phyloP scores from a whole-genome alignment of 805 yeast genomes.

The Metschnikowia drakensbergensis region DNA sequence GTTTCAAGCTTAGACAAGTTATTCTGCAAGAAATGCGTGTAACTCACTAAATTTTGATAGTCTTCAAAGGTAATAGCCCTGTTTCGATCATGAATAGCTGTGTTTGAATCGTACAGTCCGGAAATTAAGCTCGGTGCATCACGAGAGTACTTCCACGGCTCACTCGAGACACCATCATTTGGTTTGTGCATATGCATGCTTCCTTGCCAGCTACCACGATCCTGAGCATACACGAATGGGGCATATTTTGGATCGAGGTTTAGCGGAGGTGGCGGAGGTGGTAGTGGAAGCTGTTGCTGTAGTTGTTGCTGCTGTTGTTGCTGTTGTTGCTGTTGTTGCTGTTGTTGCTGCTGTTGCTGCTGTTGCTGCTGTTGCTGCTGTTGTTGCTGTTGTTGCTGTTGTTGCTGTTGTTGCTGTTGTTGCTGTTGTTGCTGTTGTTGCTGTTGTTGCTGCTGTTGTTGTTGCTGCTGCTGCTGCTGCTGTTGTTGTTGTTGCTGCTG shows the following conservation, averaged over 20 bases:
- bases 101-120: background rate
- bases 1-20: constrained; percentile 24
- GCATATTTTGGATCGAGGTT: background rate
- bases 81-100: background rate
- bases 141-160: background rate
- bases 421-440: background rate
- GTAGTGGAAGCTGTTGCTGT: background rate
- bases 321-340: too few relatives aligned
- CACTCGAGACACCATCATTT: background rate
- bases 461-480: background rate
- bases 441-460: background rate
- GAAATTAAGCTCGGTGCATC: background rate
- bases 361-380: background rate
- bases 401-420: background rate
- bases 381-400: background rate
- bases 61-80: constrained; percentile 24
- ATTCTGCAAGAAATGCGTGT: constrained; percentile 31
- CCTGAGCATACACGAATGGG: background rate
- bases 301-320: too few relatives aligned
- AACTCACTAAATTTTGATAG: constrained; percentile 34
- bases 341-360: too few relatives aligned
- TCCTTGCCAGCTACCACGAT: constrained; percentile 2
- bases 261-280: background rate
- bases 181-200: background rate
- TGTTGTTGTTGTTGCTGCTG: background rate